Percentiles rank a stretch among this genome's conserved stretches.
Conservation (phyloP, 495 filamentous ascomycete species). For the Penicillium desertorum region DNA sequence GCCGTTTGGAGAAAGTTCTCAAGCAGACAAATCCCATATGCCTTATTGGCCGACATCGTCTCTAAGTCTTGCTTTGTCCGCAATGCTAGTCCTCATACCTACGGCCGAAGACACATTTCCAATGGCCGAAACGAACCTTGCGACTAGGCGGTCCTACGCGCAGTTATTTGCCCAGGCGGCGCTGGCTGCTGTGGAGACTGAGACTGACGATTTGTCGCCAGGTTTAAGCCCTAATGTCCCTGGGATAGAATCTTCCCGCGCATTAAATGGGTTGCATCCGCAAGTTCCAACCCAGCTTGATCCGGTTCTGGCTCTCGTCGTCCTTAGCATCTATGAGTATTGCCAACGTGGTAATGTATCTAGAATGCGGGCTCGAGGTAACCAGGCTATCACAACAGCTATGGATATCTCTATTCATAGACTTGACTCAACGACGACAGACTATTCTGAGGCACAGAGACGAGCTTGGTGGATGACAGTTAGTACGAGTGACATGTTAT, state of each 20-base stretch:
- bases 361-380: conserved; percentile 51
- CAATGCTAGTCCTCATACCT: conserved; percentile 50
- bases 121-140: conserved; percentile 30
- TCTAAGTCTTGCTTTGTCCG: conserved; percentile 48
- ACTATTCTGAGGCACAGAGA: conserved; percentile 46
- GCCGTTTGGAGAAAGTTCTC: conserved; percentile 9
- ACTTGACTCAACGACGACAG: conserved; percentile 31
- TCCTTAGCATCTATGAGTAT: conserved; percentile 55
- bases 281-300: conserved; percentile 44
- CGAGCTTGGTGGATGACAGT: conserved; percentile 57
- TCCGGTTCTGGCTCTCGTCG: conserved; percentile 47
- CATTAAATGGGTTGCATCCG: conserved; percentile 42
- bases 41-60: conserved; percentile 44
- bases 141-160: conserved; percentile 47
- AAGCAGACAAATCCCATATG: conserved; percentile 21
- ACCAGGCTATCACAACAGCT: conserved; percentile 47
- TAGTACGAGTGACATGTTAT: conserved; percentile 19
- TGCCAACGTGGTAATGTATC: conserved; percentile 53
- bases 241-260: conserved; percentile 35
- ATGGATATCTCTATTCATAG: conserved; percentile 48
- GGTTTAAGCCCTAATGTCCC: conserved; percentile 24
- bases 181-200: conserved; percentile 45
- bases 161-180: conserved; percentile 51
- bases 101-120: conserved; percentile 37
- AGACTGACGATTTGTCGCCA: conserved; percentile 47